Conservation (phyloP, 352 stramenopile species). For the Globisporangium cederbergense region DNA sequence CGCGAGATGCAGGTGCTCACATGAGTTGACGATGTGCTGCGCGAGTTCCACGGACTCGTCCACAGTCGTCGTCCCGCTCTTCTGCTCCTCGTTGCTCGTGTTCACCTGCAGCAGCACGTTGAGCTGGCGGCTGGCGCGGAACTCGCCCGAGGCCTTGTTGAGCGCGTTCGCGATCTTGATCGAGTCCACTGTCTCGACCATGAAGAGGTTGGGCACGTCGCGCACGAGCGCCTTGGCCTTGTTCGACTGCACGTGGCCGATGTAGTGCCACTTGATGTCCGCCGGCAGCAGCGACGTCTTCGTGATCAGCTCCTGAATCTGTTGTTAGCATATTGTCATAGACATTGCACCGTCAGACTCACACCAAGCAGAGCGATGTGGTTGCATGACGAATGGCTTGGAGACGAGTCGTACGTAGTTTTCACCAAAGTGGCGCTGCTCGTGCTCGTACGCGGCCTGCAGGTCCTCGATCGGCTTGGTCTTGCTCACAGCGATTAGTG, state of each 20-base stretch:
- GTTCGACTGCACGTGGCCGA: conserved; percentile 98
- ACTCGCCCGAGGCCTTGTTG: conserved; percentile 81
- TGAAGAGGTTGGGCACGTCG: conserved; percentile 91
- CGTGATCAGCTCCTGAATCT: conserved; percentile 95
- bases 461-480: conserved; percentile 91
- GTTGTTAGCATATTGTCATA: neutral
- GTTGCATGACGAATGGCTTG: conserved; percentile 5
- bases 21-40: conserved; percentile 89
- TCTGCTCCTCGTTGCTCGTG: conserved; percentile 97
- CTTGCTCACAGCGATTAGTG: conserved; percentile 93
- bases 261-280: conserved; percentile 97
- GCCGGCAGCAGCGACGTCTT: conserved; percentile 89
- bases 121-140: conserved; percentile 70
- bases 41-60: conserved; percentile 76
- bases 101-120: conserved; percentile 98
- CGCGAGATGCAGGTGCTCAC: conserved; percentile 89
- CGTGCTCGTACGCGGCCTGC: conserved; percentile 86
- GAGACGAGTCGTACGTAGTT: conserved; percentile 90
- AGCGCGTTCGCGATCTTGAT: conserved; percentile 97
- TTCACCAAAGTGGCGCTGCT: conserved; percentile 96
- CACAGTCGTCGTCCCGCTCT: conserved; percentile 90
- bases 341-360: neutral
- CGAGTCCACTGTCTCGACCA: conserved; percentile 96
- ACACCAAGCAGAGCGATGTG: neutral
- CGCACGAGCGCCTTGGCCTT: conserved; percentile 93